Evolutionary conservation across 768 basidiomycete genomes (phyloP), one percentile per base, ranked within the genome.

Genomic region (Coprinellus micaceus): DNA sequence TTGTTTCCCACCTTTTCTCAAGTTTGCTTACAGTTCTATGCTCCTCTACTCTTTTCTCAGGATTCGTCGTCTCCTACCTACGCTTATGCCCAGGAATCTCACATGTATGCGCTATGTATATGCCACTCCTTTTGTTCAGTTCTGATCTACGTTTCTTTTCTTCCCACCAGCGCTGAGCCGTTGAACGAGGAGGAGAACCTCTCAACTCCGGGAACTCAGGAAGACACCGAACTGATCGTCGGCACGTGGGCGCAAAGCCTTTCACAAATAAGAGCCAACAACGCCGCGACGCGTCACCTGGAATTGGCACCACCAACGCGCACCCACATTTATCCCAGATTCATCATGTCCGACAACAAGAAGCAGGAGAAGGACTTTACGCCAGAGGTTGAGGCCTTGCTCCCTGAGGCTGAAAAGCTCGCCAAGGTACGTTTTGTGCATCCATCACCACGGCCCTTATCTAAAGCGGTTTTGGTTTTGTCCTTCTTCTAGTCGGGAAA

Each of bases 281-380:
- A 72, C 62, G 72, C 71, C 76, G 76, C 76, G 82, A 85, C 85
- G 85, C 84, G 84, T 85, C 82, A 84, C 71, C 72, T 30, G 39
- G 50, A 57, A 43, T 65, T 62, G 60, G 53, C 57, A 46, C 58
- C 62, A 29, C 62, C 65, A 72, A 69, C 68, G 72, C 69, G 67
- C 66, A 63, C 65, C 66, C 67, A 62, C 74, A 61, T 67, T 65
- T 53, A 54, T 76, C 75, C 71, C 80, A 71, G 64, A 13, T 49
- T 40, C 56, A 57, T 52, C 29, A 91, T 91, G 89, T 77, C 88
- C 40, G 90, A 91, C 62, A 81, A 82, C 70, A 86, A 85, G 75
- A 89, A 90, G 71, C 87, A 91, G 71, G 90, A 92, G 67, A 86
- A 83, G 67, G 95, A 98, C 68, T 97, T 79, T 62, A 88, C 91